phyloP scores from a whole-genome alignment of 2,329 filamentous ascomycete genomes.

The Mycogone perniciosa region DNA sequence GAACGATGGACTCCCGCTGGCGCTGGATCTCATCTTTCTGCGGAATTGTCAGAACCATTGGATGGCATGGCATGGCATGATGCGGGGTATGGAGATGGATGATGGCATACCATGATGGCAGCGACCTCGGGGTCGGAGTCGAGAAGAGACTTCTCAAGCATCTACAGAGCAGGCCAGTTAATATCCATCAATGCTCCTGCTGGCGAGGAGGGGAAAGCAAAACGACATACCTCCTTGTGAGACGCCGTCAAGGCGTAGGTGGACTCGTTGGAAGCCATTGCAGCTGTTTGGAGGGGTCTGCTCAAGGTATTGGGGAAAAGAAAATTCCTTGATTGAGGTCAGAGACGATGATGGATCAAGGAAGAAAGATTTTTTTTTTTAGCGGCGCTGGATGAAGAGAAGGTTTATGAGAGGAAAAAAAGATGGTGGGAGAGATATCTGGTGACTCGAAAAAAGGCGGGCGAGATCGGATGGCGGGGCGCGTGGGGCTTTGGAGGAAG shows the following conservation, averaged over 20 bases:
- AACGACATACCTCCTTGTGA: slow-evolving; percentile 46
- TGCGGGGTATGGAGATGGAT: background rate
- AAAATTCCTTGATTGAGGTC: background rate
- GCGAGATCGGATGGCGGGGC: slow-evolving; percentile 16
- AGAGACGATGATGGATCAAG: background rate
- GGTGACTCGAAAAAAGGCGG: slow-evolving; percentile 5
- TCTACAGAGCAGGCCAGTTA: slow-evolving; percentile 43
- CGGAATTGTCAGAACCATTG: slow-evolving; percentile 24
- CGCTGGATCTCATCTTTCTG: slow-evolving; percentile 91
- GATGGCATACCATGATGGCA: slow-evolving; percentile 77
- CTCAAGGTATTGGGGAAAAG: background rate
- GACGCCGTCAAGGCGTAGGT: slow-evolving; percentile 48
- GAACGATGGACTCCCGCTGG: slow-evolving; percentile 95
- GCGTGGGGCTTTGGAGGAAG: slow-evolving; percentile 4
- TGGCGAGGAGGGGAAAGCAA: background rate
- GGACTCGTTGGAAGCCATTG: slow-evolving; percentile 35
- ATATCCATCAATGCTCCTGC: slow-evolving; percentile 8
- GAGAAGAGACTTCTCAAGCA: slow-evolving; percentile 92
- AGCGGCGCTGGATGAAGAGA: background rate
- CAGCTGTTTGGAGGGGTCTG: background rate
- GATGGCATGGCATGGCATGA: background rate
- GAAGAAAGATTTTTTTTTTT: slow-evolving; percentile 5
- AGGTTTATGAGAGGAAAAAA: slow-evolving; percentile 2
- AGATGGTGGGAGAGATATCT: slow-evolving; percentile 9
- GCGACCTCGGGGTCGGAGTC: slow-evolving; percentile 92